phyloP scores from a whole-genome alignment of 495 filamentous ascomycete genomes.

The Hypoxylon lenormandii region DNA sequence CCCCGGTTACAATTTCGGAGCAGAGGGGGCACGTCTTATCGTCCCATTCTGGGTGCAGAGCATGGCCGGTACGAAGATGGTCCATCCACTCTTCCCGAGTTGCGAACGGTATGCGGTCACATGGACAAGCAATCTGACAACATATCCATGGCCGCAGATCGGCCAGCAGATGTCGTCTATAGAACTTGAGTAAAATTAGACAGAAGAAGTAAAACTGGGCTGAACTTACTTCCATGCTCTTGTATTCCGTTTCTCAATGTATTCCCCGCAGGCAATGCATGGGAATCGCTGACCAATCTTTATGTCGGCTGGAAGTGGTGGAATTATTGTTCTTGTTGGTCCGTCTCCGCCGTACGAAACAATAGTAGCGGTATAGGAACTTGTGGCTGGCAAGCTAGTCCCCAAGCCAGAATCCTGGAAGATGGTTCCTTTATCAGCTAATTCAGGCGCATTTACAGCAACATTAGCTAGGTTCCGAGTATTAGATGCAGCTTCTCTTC shows the following conservation, averaged over 20 bases:
- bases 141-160: constrained; percentile 37
- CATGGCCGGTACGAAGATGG: constrained; percentile 24
- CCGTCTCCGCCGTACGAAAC: constrained; percentile 17
- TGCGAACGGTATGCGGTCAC: constrained; percentile 7
- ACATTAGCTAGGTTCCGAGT: background rate
- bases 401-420: constrained; percentile 34
- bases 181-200: background rate
- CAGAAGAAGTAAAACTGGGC: background rate
- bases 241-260: constrained; percentile 12
- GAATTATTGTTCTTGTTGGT: constrained; percentile 18
- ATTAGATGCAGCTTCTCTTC: background rate
- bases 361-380: constrained; percentile 24
- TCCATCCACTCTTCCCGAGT: constrained; percentile 31
- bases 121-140: constrained; percentile 18
- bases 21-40: constrained; percentile 25
- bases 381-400: constrained; percentile 7
- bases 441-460: background rate
- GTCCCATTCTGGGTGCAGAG: constrained; percentile 13
- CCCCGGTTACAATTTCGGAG: background rate
- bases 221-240: constrained; percentile 34
- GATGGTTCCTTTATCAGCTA: background rate
- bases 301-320: constrained; percentile 21
- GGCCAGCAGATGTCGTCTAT: constrained; percentile 12
- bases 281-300: constrained; percentile 17
- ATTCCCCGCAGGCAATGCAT: constrained; percentile 32